Evolutionary conservation across 345 rosid species (phyloP), one percentile per base, ranked within the genome.

Genomic region (Aquilaria sinensis): DNA sequence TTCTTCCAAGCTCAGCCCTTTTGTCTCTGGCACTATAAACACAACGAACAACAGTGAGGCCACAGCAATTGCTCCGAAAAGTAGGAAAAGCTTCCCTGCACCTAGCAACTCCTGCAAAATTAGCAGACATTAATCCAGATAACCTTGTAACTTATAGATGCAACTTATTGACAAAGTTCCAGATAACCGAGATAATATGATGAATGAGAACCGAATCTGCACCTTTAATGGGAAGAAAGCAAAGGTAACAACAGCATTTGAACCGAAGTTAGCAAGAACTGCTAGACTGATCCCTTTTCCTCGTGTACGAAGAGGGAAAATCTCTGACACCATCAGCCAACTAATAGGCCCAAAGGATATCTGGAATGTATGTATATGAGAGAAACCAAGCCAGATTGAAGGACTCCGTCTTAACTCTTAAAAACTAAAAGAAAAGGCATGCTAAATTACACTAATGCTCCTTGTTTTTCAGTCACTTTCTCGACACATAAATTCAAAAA

Each of bases 291-390:
- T 90, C 60, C 97, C 99, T 65, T 81, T 82, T 32, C 97, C 99
- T 68, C 97, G 82, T 64, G 96, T 79, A 31, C 91, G 90, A 31
- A 94, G 70, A 1, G 97, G 99, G 67, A 88, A 94, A 62, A 94
- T 81, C 78, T 90, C 99, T 0, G 99, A 90, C 75, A 90, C 96
- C 97, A 94, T 94, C 67, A 94, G 80, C 97, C 99, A 90, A 70
- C 99, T 90, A 74, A 94, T 90, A n/a, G 99, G 97, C 55, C 99
- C 99, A 60, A 90, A 90, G 12, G 97, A 94, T 66, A 94, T 77
- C 99, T 90, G 80, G 70, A 63, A 67, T 51, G 54, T 4, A 57
- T 54, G 59, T 68, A 13, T 48, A 58, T 54, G 70, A 51, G 63
- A 59, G 31, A 61, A 15, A 54, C 55, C 12, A 30, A 30, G 57